phyloP scores from a whole-genome alignment of 768 basidiomycete genomes.

The Candolleomyces eurysporus region DNA sequence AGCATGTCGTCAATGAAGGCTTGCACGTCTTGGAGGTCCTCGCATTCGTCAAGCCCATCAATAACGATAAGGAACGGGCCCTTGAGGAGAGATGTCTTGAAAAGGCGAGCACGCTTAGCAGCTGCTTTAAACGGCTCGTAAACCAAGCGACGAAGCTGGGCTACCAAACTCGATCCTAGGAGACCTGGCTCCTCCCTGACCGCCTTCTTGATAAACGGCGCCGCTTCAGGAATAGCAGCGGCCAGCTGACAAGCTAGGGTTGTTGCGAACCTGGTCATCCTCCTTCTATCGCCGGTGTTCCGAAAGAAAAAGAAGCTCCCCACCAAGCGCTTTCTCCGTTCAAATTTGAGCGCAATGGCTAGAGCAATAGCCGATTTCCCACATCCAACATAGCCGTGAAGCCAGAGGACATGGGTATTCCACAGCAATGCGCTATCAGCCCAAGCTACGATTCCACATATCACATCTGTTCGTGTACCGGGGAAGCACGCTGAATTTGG shows the following conservation, averaged over 20 bases:
- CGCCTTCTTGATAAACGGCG: neutral
- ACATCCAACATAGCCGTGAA: conserved; percentile 16
- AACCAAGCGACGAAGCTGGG: conserved; percentile 12
- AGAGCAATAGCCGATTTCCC: conserved; percentile 19
- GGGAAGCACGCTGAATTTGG: neutral
- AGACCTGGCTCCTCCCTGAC: conserved; percentile 7
- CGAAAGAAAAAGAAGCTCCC: conserved; percentile 17
- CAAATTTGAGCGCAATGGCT: conserved; percentile 9
- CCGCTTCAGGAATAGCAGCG: conserved; percentile 2
- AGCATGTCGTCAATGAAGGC: conserved; percentile 6
- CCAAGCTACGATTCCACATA: neutral
- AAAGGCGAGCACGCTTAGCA: neutral
- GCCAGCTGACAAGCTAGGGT: conserved; percentile 17
- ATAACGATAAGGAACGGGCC: conserved; percentile 8
- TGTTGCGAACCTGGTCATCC: conserved; percentile 1
- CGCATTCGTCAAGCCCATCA: conserved; percentile 21
- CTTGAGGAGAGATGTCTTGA: neutral
- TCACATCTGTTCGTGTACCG: neutral
- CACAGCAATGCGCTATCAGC: neutral
- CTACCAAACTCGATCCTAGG: neutral
- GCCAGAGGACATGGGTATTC: conserved; percentile 12
- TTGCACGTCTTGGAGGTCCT: conserved; percentile 1
- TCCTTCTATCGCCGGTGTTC: neutral
- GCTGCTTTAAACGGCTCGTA: conserved; percentile 2
- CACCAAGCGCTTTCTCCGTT: neutral